Base-by-base conservation (phyloP, 768 basidiomycete species). In the Xerocomellus dryophilus region DNA sequence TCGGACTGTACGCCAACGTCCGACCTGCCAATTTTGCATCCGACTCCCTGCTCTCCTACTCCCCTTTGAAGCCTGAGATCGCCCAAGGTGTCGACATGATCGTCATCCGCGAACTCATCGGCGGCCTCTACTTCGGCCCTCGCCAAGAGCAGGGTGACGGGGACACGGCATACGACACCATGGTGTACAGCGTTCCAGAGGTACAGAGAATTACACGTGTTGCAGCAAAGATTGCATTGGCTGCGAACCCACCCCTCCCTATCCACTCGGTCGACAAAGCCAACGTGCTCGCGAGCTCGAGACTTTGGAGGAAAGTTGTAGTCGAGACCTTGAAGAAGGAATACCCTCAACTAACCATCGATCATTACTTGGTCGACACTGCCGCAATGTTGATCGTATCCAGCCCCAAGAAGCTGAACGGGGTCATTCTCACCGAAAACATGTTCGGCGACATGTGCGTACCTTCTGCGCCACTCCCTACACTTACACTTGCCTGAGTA, bases 251-350 rank as follows among this genome's bases (percentile, higher is more conserved):
- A 5, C 93, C 95, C 18, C 79, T 96, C 43, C 79, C 84, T 20
- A 86, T 99, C 54, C 91, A 93, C 72, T 96, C 93, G 0, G 79
- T 99, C 70, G 97, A 99, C 79, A 99, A 99, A 74, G 97, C 97
- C 50, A 99, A 99, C 73, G 97, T 99, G 20, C 84, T 99, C 51
- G 97, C 97, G 21, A 90, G 84, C 66, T 96, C 93, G 34, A 78
- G 97, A 45, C 76, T 99, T 39, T 99, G 97, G 97, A 77, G 97
- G 53, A 93, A 86, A 70, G 89, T 92, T 20, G 96, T 97, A 50
- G 88, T 83, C 2, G 92, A 97, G 66, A 85, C 89, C 2, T 71
- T 97, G 61, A 73, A 80, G 45, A 81, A 81, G 31, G 97, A 99
- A 70, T 98, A 89, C 72, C 94, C 96, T 7, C 85, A 93, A 65